Evolutionary conservation across 2,329 filamentous ascomycete genomes (phyloP).

Genomic region (Monilinia laxa): DNA sequence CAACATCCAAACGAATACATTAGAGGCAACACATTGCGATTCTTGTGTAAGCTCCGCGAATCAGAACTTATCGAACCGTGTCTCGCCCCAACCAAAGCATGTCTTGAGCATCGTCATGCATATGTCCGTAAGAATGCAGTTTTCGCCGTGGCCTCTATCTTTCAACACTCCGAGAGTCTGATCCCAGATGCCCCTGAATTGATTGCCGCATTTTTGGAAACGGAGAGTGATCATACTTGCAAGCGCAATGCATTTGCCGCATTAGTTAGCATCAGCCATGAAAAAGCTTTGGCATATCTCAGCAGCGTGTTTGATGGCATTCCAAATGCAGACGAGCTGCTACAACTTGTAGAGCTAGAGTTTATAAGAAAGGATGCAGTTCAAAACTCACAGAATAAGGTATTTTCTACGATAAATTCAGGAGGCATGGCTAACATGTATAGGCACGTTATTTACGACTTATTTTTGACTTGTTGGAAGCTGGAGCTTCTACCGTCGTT

Average conservation of each 20-base stretch:
- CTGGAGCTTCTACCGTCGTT: conserved; percentile 87
- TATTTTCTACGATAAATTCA: conserved; percentile 42
- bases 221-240: conserved; percentile 91
- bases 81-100: conserved; percentile 85
- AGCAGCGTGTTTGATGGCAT: conserved; percentile 90
- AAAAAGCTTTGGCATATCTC: conserved; percentile 85
- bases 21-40: conserved; percentile 94
- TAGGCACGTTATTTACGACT: conserved; percentile 86
- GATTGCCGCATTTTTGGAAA: conserved; percentile 82
- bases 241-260: conserved; percentile 97
- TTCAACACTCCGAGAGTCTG: conserved; percentile 81
- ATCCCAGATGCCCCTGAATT: conserved; percentile 96
- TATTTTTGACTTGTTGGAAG: conserved; percentile 95
- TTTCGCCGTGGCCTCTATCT: conserved; percentile 90
- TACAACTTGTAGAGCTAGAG: conserved; percentile 91
- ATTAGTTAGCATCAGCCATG: conserved; percentile 85
- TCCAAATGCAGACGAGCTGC: conserved; percentile 87
- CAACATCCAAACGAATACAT: conserved; percentile 99
- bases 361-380: conserved; percentile 98
- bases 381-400: conserved; percentile 92
- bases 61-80: conserved; percentile 94
- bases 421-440: conserved; percentile 37
- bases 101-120: conserved; percentile 92
- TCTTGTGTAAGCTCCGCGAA: conserved; percentile 94
- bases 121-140: conserved; percentile 99